Percentiles rank a stretch among this genome's conserved stretches.
Evolutionary conservation across 768 basidiomycete species (phyloP).

Genomic region (Leucosporidium yakuticum): DNA sequence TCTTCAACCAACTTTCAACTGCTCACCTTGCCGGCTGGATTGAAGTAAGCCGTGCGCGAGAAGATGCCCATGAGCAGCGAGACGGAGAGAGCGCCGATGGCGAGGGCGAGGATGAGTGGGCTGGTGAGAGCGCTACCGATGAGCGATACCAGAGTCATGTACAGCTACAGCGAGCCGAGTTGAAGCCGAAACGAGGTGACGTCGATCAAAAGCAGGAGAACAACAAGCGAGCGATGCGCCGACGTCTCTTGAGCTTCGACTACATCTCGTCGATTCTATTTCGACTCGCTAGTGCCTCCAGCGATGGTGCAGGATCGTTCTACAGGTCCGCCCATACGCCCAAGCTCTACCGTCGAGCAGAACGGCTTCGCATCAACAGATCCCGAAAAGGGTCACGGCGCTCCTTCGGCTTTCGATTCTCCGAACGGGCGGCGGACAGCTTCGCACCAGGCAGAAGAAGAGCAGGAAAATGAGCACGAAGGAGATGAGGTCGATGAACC

Average conservation of each 20-base stretch:
- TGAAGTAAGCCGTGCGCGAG: constrained; percentile 46
- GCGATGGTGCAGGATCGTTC: background rate
- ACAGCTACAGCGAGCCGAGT: constrained; percentile 40
- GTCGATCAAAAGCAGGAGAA: background rate
- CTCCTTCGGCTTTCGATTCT: background rate
- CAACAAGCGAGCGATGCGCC: background rate
- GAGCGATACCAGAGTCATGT: too few species aligned
- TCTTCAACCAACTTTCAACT: background rate
- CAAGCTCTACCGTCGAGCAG: background rate
- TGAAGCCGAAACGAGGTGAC: constrained; percentile 21
- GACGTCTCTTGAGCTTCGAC: background rate
- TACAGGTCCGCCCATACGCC: background rate
- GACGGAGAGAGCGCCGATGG: constrained; percentile 32
- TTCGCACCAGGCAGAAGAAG: background rate
- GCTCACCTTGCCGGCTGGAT: constrained; percentile 50
- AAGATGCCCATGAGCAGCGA: constrained; percentile 31
- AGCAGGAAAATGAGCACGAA: background rate
- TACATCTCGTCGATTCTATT: background rate
- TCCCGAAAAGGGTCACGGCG: background rate
- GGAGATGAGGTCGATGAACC: background rate
- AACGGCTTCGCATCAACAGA: too few species aligned
- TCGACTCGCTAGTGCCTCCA: too few species aligned
- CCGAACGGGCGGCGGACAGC: background rate
- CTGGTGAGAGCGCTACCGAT: too few species aligned
- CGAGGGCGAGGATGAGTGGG: constrained; percentile 15